phyloP scores from a whole-genome alignment of 495 filamentous ascomycete genomes.

The Terfezia boudieri region DNA sequence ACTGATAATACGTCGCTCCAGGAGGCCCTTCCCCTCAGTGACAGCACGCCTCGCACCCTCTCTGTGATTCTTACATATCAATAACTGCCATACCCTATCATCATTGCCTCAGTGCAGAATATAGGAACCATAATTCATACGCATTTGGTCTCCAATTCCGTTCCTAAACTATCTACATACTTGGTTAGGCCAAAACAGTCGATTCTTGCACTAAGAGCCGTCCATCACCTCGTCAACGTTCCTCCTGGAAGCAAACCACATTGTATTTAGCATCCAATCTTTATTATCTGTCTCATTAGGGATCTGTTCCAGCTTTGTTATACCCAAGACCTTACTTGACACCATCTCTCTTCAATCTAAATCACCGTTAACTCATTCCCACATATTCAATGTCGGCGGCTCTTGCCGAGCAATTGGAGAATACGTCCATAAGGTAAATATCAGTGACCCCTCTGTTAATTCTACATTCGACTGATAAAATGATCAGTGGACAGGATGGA shows the following conservation, averaged over 20 bases:
- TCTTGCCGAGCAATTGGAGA: conserved; percentile 45
- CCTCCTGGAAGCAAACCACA: background rate
- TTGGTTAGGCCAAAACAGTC: no score
- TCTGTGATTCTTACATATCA: no score
- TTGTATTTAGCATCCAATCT: background rate
- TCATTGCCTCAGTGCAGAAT: no score
- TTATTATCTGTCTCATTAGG: background rate
- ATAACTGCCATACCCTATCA: no score
- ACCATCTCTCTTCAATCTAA: background rate
- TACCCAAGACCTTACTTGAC: background rate
- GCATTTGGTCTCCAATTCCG: no score
- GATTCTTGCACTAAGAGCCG: no score
- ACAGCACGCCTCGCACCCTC: no score
- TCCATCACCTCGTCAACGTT: background rate
- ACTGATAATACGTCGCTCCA: no score
- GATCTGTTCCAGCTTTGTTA: background rate
- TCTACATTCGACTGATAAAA: conserved; percentile 8
- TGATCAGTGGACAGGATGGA: conserved; percentile 25
- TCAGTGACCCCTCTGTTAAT: background rate
- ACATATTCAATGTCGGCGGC: conserved; percentile 28
- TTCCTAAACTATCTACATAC: no score
- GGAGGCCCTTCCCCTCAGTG: no score
- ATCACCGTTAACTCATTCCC: background rate
- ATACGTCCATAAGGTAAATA: conserved; percentile 46
- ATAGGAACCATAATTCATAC: no score